Conservation (phyloP, 805 yeast species). For the Lachancea quebecensis region DNA sequence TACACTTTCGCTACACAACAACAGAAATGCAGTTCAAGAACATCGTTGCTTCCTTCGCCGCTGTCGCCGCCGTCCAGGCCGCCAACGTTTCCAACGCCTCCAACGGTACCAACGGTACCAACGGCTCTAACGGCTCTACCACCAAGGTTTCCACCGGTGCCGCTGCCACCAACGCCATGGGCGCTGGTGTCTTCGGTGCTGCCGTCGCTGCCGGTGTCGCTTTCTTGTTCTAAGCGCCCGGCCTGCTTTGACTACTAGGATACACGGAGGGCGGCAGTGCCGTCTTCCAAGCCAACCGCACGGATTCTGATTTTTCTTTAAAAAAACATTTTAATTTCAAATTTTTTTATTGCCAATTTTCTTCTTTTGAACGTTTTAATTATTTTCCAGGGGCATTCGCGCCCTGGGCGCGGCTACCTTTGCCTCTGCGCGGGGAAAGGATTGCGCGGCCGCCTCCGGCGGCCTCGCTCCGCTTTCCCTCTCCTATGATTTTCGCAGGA, state of each 20-base stretch:
- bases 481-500: background rate
- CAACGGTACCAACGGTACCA: slow-evolving; percentile 38
- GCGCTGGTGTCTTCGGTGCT: slow-evolving; percentile 75
- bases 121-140: slow-evolving; percentile 35
- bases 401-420: too few species aligned
- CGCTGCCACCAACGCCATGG: slow-evolving; percentile 48
- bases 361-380: too few species aligned
- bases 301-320: background rate
- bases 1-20: background rate
- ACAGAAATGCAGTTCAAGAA: slow-evolving; percentile 64
- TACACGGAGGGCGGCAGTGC: background rate
- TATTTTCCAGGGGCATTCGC: background rate
- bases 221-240: slow-evolving; percentile 36
- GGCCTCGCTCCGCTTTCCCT: background rate
- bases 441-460: background rate
- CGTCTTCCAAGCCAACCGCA: background rate
- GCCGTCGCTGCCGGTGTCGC: slow-evolving; percentile 79
- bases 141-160: slow-evolving; percentile 42
- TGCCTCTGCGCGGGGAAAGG: background rate
- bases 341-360: background rate
- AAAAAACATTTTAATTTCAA: background rate
- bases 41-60: slow-evolving; percentile 62
- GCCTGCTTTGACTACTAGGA: background rate
- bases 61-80: slow-evolving; percentile 63
- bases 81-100: slow-evolving; percentile 36